Evolutionary conservation across 495 filamentous ascomycete species (phyloP).

Genomic region (Articulospora tetracladia): DNA sequence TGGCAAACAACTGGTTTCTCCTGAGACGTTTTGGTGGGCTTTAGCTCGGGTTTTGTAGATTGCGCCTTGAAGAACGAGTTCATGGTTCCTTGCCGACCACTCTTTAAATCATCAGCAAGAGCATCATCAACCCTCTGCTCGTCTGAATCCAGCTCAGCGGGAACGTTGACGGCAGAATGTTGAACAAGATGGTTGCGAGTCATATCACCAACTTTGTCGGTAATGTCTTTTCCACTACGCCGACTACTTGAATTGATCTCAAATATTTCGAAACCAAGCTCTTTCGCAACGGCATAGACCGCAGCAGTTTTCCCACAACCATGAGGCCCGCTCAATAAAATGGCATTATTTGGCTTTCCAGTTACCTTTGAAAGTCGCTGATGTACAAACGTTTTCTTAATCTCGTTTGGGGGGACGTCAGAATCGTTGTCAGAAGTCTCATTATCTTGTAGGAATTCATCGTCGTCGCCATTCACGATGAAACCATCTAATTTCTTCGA

Average conservation of each 20-base stretch:
- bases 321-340: conserved; percentile 83
- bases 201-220: conserved; percentile 95
- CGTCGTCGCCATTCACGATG: conserved; percentile 80
- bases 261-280: conserved; percentile 91
- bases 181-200: conserved; percentile 88
- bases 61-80: conserved; percentile 70
- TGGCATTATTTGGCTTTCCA: conserved; percentile 48
- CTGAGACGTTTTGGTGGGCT: conserved; percentile 13
- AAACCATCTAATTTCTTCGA: conserved; percentile 80
- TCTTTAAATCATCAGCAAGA: conserved; percentile 54
- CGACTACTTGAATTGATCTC: conserved; percentile 85
- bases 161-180: conserved; percentile 29
- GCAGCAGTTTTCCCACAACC: conserved; percentile 94
- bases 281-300: conserved; percentile 91
- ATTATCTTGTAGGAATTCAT: conserved; percentile 63
- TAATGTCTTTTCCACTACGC: conserved; percentile 82
- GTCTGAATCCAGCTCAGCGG: conserved; percentile 27
- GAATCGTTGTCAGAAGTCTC: conserved; percentile 55
- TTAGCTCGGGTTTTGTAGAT: conserved; percentile 20
- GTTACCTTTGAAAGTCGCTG: conserved; percentile 39
- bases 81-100: conserved; percentile 71
- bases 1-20: neutral
- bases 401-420: conserved; percentile 61
- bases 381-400: conserved; percentile 55
- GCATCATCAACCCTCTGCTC: conserved; percentile 39